Evolutionary conservation across 2,329 filamentous ascomycete species (phyloP), one percentile per base, ranked within the genome.

Genomic region (Onygenales sp.): DNA sequence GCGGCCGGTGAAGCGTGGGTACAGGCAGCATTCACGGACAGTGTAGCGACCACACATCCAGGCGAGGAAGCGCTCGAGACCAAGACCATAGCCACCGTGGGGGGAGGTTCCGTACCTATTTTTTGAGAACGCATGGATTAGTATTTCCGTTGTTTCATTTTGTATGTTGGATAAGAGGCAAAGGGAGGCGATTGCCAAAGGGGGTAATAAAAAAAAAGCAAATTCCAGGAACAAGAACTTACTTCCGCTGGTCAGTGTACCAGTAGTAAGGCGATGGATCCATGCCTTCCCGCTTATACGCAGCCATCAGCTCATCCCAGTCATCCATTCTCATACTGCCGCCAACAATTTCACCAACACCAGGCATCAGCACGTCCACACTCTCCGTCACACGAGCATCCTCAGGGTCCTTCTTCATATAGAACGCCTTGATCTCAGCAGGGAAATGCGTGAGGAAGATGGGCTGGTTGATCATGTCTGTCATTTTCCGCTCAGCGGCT

Each of bases 361-460:
- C 89, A 9, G 93, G 93, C 90, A 98, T 86, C 57, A 86, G 68
- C 55, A 81, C 80, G 60, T 98, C 93, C 11, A 97, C 92, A 57
- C 84, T 89, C 78, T 98, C 92, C 0, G 93, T 98, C 32, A 96
- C 89, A 31, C 91, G 82, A 33, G 73, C 75, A 67, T 98, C 93
- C 33, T 80, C 73, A 43, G 79, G 77, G 63, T 92, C 93, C 73
- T 86, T 91, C 74, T 91, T 86, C 93, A 98, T 98, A 80, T 98
- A 98, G 72, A 98, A 98, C 1, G 93, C 87, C 79, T 98, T 98
- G 79, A 98, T 95, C 75, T 92, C 89, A 55, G 85, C 85, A 17
- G 93, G 93, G 82, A 98, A 98, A 74, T 97, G 92, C 2, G 92
- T 97, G 42, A 97, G 80, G 77, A 97, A 88, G 71, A 98, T 95